phyloP scores from a whole-genome alignment of 2,329 filamentous ascomycete genomes.

The Alternaria tenuissima region DNA sequence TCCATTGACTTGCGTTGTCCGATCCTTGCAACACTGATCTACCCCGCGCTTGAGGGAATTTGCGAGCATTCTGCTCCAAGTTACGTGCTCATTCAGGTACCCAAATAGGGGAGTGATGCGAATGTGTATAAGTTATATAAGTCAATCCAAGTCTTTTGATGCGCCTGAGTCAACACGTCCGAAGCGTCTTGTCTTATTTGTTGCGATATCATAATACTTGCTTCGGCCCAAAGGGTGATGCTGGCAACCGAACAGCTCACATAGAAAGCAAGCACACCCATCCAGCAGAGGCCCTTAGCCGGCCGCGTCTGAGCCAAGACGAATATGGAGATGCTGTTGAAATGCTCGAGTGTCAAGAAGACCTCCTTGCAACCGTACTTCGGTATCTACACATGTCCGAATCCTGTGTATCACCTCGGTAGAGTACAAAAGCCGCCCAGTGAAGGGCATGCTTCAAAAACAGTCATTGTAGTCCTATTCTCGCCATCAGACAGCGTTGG shows the following conservation, averaged over 20 bases:
- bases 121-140: background rate
- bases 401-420: background rate
- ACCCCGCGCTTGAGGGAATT: conserved; percentile 31
- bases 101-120: conserved; percentile 1
- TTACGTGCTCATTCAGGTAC: conserved; percentile 17
- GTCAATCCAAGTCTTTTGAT: background rate
- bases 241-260: background rate
- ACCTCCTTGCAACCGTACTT: background rate
- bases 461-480: background rate
- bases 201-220: background rate
- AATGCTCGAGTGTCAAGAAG: background rate
- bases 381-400: background rate
- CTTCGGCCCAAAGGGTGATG: too few relatives aligned
- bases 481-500: background rate
- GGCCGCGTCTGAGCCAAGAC: background rate
- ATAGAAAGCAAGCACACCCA: background rate
- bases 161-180: background rate
- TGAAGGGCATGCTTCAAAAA: background rate
- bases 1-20: background rate
- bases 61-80: conserved; percentile 24
- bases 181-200: background rate
- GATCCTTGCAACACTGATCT: background rate
- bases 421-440: background rate
- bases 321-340: background rate
- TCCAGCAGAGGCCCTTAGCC: background rate